A percentile compares a stretch with the other conserved stretches of the same genome.
Conservation (phyloP, 2,329 filamentous ascomycete genomes). For the Microcyclospora pomicola region DNA sequence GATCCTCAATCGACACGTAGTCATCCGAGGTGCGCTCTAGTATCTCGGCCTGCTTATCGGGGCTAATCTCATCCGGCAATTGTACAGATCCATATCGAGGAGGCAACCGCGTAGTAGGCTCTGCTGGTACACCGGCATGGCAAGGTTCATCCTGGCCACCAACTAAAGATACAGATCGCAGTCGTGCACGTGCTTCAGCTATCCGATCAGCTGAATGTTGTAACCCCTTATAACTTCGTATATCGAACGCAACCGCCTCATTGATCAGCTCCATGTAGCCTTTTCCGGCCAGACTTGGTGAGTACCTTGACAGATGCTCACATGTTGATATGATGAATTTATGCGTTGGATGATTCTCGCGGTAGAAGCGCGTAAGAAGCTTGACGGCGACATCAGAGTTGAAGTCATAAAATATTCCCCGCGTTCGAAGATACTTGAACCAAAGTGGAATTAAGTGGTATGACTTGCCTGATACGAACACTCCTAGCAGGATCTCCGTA, state of each 20-base stretch:
- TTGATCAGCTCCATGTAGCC: slow-evolving; percentile 11
- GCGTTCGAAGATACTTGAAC: slow-evolving; percentile 8
- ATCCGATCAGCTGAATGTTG: too few species aligned
- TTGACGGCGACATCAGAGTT: slow-evolving; percentile 7
- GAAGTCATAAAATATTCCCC: slow-evolving; percentile 9
- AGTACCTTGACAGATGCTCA: slow-evolving; percentile 7
- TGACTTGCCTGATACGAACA: slow-evolving; percentile 9
- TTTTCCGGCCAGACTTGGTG: slow-evolving; percentile 8
- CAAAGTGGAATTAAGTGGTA: slow-evolving; percentile 14
- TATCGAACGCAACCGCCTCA: slow-evolving; percentile 15
- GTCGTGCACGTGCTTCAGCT: too few species aligned
- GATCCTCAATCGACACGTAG: too few species aligned
- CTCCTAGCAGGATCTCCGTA: slow-evolving; percentile 11
- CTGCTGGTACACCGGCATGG: too few species aligned
- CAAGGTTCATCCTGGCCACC: too few species aligned
- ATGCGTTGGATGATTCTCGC: slow-evolving; percentile 15
- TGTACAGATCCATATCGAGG: too few species aligned
- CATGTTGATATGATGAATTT: slow-evolving; percentile 15
- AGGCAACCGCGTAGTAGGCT: too few species aligned
- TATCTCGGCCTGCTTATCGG: too few species aligned
- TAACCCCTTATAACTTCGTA: slow-evolving; percentile 9
- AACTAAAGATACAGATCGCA: too few species aligned
- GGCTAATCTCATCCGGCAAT: too few species aligned
- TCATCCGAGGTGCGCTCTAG: too few species aligned
- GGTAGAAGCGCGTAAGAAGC: slow-evolving; percentile 16